These are phyloP conservation scores for Penicillium sp. DNA, from an alignment of 2,329 filamentous ascomycete species.

Conservation along the genomic window DNA sequence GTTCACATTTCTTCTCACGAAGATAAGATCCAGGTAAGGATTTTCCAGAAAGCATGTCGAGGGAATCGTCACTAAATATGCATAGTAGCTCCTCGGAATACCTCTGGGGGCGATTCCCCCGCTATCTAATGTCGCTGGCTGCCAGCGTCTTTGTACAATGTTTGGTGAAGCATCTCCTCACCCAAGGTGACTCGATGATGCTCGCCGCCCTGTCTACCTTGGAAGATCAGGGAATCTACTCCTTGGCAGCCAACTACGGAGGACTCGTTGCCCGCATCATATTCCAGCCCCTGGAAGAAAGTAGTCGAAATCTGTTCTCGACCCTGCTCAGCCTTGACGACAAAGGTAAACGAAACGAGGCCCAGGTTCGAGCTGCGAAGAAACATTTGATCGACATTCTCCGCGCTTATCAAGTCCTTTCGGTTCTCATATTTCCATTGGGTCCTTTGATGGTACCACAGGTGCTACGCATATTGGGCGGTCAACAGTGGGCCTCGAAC, in stretches of 20 bases:
- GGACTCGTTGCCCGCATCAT: constrained; percentile 84
- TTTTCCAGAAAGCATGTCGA: background rate
- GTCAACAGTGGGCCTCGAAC: constrained; percentile 72
- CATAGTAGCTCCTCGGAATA: constrained; percentile 48
- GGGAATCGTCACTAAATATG: constrained; percentile 15
- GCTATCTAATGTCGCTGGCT: constrained; percentile 70
- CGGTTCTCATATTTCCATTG: constrained; percentile 67
- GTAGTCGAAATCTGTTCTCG: constrained; percentile 85
- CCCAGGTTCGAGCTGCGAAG: constrained; percentile 35
- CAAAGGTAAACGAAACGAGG: constrained; percentile 19
- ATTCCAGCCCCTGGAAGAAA: constrained; percentile 95
- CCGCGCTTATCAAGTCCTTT: constrained; percentile 73
- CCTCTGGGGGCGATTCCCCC: constrained; percentile 66
- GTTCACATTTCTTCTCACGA: constrained; percentile 69
- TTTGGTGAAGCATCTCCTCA: constrained; percentile 87
- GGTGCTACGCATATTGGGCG: constrained; percentile 74
- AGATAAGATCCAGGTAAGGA: constrained; percentile 50
- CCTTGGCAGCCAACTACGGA: constrained; percentile 92
- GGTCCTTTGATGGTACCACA: constrained; percentile 76
- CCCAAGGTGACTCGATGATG: constrained; percentile 90
- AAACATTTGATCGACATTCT: constrained; percentile 58
- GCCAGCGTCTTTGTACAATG: constrained; percentile 87
- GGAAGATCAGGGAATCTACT: constrained; percentile 85
- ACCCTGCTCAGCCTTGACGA: constrained; percentile 64
- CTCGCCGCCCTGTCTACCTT: constrained; percentile 77